A percentile compares a stretch with the other conserved stretches of the same genome.
phyloP scores from a whole-genome alignment of 345 rosid genomes.

The Erucastrum elatum region DNA sequence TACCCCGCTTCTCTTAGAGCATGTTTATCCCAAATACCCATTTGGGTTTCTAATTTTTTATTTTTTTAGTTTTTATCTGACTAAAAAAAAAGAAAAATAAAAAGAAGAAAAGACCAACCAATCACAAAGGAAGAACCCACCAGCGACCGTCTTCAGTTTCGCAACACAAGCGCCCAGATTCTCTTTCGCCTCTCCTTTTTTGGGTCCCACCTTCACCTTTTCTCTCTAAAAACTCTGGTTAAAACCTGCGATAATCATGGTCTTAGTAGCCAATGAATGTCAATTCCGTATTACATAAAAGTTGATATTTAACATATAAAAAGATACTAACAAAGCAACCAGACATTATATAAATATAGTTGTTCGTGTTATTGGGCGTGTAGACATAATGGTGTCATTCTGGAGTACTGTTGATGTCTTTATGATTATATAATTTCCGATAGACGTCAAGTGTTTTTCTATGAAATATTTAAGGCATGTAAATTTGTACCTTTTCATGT shows the following conservation, averaged over 20 bases:
- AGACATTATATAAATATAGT: conserved; percentile 20
- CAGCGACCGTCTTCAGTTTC: no score
- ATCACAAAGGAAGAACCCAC: no score
- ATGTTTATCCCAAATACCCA: no score
- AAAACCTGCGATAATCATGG: no score
- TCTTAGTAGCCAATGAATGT: conserved; percentile 4
- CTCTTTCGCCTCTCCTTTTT: no score
- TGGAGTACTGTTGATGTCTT: conserved; percentile 12
- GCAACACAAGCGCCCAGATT: no score
- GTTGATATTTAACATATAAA: background rate
- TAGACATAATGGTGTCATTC: conserved; percentile 39
- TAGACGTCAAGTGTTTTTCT: conserved; percentile 18
- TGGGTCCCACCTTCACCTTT: no score
- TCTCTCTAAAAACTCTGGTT: no score
- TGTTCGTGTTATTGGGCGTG: conserved; percentile 28
- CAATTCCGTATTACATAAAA: background rate
- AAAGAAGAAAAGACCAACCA: no score
- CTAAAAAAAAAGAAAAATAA: no score
- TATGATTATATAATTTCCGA: conserved; percentile 9
- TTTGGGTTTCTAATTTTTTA: no score
- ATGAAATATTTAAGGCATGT: conserved; percentile 21
- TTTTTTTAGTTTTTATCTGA: no score
- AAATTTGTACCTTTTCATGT: conserved; percentile 28
- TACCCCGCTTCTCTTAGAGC: background rate
- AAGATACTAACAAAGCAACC: background rate